Evolutionary conservation across 2,329 filamentous ascomycete species (phyloP), one percentile per base, ranked within the genome.

Genomic region (Talaromyces sp.): DNA sequence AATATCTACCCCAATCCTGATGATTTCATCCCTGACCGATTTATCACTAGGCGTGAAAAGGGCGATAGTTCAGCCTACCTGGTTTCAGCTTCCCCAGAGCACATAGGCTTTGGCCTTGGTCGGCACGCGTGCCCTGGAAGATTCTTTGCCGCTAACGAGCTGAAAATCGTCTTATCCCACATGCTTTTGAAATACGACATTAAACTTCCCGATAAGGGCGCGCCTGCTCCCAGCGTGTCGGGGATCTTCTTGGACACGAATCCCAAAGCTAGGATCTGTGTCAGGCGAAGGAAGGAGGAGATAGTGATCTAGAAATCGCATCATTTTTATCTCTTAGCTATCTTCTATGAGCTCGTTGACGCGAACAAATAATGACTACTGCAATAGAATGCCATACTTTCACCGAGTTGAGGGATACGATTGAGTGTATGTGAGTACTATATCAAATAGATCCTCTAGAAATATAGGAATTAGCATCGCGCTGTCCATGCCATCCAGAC

Each of bases 41-140:
- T 81, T 58, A 81, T 80, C 2, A 73, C 76, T 1, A 68, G 74
- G 11, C 74, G 80, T 16, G 10, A 14, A 19, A 27, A 27, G 47
- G 22, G 11, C 22, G 57, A 65, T 6, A 61, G 31, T 27, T 33
- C 50, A 16, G 61, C 61, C 41, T 80, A 83, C 3, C 81, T 87
- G 77, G 82, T 86, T 13, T 84, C 83, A 3, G 86, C 85, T 2
- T 82, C 80, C 37, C 76, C 82, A 45, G 71, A 75, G 8, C 82
- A 85, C 68, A 71, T 87, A 33, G 76, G 83, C 0, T 88, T 88
- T 72, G 85, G 86, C 0, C 84, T 86, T 66, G 86, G 86, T 6
- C 76, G 82, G 67, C 85, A 87, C 71, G 71, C 73, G 33, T 76
- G 74, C 62, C 72, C 73, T 2, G 73, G 74, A 24, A 65, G 74